Percentiles rank a stretch among this genome's conserved stretches.
Evolutionary conservation across 2,329 filamentous ascomycete species (phyloP).

Genomic region (Colletotrichum viniferum): DNA sequence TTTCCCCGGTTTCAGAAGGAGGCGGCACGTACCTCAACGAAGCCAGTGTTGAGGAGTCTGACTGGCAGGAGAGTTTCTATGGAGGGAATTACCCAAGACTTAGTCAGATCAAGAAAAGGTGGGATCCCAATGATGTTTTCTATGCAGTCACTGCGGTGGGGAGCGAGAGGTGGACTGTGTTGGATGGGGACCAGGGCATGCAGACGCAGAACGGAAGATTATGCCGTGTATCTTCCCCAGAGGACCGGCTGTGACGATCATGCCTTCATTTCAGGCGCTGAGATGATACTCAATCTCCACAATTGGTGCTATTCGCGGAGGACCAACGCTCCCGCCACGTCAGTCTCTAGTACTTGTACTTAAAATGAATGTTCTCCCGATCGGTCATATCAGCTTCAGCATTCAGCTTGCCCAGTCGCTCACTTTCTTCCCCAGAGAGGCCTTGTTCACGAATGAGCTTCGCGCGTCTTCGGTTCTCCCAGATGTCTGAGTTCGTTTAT

Average conservation of each 20-base stretch:
- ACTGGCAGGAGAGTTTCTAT: conserved; percentile 32
- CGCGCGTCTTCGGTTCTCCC: background rate
- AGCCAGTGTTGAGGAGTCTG: conserved; percentile 31
- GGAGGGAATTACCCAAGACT: conserved; percentile 31
- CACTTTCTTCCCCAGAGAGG: conserved; percentile 25
- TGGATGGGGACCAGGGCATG: background rate
- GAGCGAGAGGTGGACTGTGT: conserved; percentile 26
- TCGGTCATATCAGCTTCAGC: conserved; percentile 30
- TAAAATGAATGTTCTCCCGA: conserved; percentile 28
- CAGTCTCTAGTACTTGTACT: conserved; percentile 21
- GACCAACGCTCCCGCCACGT: background rate
- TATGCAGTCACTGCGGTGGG: conserved; percentile 30
- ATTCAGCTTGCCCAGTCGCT: conserved; percentile 28
- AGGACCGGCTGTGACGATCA: background rate
- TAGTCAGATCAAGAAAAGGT: conserved; percentile 29
- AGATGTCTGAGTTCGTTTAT: background rate
- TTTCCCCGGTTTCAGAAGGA: background rate
- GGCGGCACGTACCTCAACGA: conserved; percentile 33
- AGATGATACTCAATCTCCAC: background rate
- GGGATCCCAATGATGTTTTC: conserved; percentile 32
- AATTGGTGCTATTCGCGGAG: background rate
- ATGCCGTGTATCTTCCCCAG: background rate
- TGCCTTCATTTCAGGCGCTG: background rate
- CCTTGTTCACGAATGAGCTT: background rate
- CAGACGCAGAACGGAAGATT: background rate